phyloP scores from a whole-genome alignment of 768 basidiomycete genomes.

The Leccinum aurantiacum region DNA sequence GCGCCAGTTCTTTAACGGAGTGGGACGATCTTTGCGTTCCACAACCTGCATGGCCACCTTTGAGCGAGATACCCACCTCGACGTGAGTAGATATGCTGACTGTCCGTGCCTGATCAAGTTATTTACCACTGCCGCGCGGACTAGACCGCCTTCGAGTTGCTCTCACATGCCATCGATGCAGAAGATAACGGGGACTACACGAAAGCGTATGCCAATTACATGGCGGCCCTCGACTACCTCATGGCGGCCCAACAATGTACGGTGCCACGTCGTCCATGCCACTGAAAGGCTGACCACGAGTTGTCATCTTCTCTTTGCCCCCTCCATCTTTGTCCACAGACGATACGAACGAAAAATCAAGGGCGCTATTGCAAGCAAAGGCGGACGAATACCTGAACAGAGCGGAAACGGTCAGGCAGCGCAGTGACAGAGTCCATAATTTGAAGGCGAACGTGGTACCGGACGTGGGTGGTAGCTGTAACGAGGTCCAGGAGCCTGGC shows the following conservation, averaged over 20 bases:
- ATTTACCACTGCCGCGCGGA: neutral
- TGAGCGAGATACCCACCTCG: neutral
- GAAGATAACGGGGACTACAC: conserved; percentile 88
- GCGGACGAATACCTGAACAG: conserved; percentile 21
- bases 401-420: conserved; percentile 16
- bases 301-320: neutral
- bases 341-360: conserved; percentile 23
- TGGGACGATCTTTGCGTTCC: neutral
- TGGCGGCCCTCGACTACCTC: conserved; percentile 94
- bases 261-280: neutral
- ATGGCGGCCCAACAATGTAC: conserved; percentile 91
- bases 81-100: neutral
- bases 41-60: neutral
- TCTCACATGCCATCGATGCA: conserved; percentile 85
- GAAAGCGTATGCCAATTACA: conserved; percentile 90
- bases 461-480: neutral
- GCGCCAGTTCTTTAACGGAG: neutral
- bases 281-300: neutral
- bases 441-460: neutral
- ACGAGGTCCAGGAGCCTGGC: neutral
- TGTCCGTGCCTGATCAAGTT: neutral
- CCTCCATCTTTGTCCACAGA: neutral
- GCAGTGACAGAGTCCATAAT: neutral
- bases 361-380: conserved; percentile 15
- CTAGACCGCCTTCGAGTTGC: conserved; percentile 77